Conservation (phyloP, 1,284 basidiomycete genomes). For the Marasmius oreades region DNA sequence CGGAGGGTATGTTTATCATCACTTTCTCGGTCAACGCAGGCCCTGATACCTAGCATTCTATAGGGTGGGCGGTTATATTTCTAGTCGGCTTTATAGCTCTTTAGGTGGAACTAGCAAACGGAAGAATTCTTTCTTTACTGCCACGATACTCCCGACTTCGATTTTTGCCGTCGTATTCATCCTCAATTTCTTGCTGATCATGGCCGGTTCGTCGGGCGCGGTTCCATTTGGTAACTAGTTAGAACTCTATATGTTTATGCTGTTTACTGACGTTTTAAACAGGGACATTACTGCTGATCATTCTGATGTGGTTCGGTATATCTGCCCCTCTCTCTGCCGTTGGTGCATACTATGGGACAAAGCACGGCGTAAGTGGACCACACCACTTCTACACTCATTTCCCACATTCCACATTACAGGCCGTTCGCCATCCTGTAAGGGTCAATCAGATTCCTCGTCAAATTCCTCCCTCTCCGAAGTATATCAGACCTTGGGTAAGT, state of each 20-base stretch:
- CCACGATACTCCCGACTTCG: constrained; percentile 87
- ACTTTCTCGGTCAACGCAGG: constrained; percentile 1
- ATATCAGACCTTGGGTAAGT: constrained; percentile 73
- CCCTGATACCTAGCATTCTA: background rate
- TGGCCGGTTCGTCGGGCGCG: constrained; percentile 88
- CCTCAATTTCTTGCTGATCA: constrained; percentile 84
- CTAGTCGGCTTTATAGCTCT: constrained; percentile 80
- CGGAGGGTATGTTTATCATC: constrained; percentile 52
- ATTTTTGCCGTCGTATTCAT: constrained; percentile 84
- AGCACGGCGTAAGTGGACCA: constrained; percentile 69
- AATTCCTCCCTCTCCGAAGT: constrained; percentile 83
- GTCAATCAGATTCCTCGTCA: constrained; percentile 93
- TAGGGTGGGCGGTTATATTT: constrained; percentile 88
- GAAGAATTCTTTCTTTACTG: constrained; percentile 85
- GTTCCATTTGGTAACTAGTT: constrained; percentile 82
- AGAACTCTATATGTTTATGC: constrained; percentile 2
- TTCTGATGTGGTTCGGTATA: constrained; percentile 94
- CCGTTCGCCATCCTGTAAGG: constrained; percentile 76
- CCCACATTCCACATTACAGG: constrained; percentile 36
- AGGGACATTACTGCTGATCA: constrained; percentile 88
- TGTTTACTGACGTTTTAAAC: constrained; percentile 3
- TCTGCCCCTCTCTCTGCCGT: constrained; percentile 81
- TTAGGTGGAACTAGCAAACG: constrained; percentile 80
- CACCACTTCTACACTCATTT: background rate
- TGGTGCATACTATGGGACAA: constrained; percentile 78